These are phyloP conservation scores for Hymenoscyphus salicellus DNA, from an alignment of 2,329 filamentous ascomycete species.

Conservation along the genomic window DNA sequence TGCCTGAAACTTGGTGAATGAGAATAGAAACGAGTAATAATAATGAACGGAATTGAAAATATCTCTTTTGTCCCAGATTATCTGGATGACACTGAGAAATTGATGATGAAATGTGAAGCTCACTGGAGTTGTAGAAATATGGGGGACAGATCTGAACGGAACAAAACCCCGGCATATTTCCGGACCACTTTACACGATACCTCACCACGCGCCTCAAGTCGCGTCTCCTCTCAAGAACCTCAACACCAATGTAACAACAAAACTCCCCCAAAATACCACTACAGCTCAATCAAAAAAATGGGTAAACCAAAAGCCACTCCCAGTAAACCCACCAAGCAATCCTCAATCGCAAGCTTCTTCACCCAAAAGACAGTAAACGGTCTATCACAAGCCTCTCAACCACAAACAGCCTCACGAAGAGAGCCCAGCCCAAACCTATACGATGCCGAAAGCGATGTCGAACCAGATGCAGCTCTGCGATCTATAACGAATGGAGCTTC, in stretches of 20 bases:
- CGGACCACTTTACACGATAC: no score
- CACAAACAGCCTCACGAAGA: conserved; percentile 20
- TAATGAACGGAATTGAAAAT: no score
- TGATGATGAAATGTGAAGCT: no score
- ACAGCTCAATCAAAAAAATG: conserved; percentile 22
- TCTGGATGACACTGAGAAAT: no score
- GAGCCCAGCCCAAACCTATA: conserved; percentile 26
- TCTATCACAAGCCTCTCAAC: conserved; percentile 26
- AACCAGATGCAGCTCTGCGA: conserved; percentile 23
- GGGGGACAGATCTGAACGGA: no score
- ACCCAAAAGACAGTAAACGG: conserved; percentile 53
- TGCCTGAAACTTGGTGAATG: no score
- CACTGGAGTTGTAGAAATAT: no score
- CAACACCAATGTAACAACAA: background rate
- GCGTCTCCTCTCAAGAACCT: background rate
- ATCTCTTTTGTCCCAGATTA: no score
- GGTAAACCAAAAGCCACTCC: conserved; percentile 25
- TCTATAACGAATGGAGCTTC: conserved; percentile 26
- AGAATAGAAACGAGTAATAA: no score
- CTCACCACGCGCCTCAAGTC: background rate
- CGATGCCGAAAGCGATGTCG: conserved; percentile 33
- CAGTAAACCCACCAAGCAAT: conserved; percentile 53
- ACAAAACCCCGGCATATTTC: no score
- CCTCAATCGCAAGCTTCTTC: conserved; percentile 85
- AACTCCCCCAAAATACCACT: background rate